Base-by-base conservation (phyloP, 345 rosid genomes). In the Arabis alpina region DNA sequence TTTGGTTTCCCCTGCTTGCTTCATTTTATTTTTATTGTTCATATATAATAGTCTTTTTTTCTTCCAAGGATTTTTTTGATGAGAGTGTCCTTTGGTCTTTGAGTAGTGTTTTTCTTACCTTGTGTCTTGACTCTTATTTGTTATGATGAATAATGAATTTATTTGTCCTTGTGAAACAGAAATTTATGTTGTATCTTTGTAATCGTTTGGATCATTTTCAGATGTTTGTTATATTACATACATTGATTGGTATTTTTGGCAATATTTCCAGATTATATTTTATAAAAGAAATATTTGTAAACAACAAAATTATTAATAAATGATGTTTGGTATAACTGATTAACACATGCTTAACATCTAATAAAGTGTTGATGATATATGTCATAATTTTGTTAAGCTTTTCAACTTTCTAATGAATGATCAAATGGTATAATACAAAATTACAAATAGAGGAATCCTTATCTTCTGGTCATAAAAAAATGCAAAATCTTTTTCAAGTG, bases 21-120 rank as follows among this genome's bases (percentile, higher is more conserved):
- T 66, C 51, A 66, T 74, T 66, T 58, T 70, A 48, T 55, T 58
- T 50, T 66, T 63, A 49, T 57, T 73, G 77, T 73, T 57, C 50
- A 57, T 73, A 73, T 73, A 73, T 73, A 34, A 24, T 60, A 66
- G 60, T 50, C 15, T 19, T 51, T 50, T 34, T 42, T 65, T 60
- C 8, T 58, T 32, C 6, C 2, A 43, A 56, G 48, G 42, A 58
- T 34, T 41, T 28, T 55, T 51, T 54, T 54, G 40, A 37, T 4
- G 41, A 42, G 70, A 49, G 44, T 74, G 63, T 15, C 51, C 10
- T 30, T 43, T 52, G 55, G 34, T 67, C 50, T 60, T 54, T 39
- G 57, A 60, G 73, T 66, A 60, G 78, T 27, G 43, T 34, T 36
- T 61, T 15, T 25, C 4, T 55, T 14, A 27, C 24, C 6, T 65